Conservation (phyloP, 176 grass and related monocot genomes). For the Aegilops umbellulata region DNA sequence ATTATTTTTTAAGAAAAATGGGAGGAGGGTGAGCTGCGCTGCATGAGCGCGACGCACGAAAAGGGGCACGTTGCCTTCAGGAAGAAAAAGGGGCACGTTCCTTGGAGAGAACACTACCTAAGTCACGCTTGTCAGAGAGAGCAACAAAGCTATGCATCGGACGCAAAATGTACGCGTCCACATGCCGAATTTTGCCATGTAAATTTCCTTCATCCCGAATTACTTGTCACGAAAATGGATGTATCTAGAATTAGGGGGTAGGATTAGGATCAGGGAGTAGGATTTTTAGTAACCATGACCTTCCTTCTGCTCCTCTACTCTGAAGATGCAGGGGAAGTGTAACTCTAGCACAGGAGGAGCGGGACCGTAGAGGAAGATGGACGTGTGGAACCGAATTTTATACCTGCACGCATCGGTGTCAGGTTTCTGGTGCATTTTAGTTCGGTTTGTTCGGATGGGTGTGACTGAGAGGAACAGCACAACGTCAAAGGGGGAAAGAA, state of each 20-base stretch:
- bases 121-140: not conserved
- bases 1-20: not conserved
- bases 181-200: not conserved
- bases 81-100: constrained; percentile 21
- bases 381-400: not conserved
- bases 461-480: constrained; percentile 25
- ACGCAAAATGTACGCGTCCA: not conserved
- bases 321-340: not conserved
- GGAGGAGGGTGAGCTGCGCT: not conserved
- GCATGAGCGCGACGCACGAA: too few relatives aligned
- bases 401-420: not conserved
- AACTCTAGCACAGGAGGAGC: not conserved
- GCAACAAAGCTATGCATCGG: not conserved
- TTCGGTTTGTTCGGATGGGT: constrained; percentile 8
- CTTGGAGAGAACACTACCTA: not conserved
- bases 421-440: constrained; percentile 20
- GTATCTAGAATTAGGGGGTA: too few relatives aligned
- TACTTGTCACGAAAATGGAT: too few relatives aligned
- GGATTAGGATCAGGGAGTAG: too few relatives aligned
- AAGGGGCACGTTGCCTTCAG: not conserved
- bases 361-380: not conserved
- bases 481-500: constrained; percentile 4
- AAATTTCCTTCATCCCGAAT: too few relatives aligned
- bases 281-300: not conserved
- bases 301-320: not conserved